A percentile compares a stretch with the other conserved stretches of the same genome.
Conservation (phyloP, 108 stramenopile species). For the Cyclostephanos tholiformis region DNA sequence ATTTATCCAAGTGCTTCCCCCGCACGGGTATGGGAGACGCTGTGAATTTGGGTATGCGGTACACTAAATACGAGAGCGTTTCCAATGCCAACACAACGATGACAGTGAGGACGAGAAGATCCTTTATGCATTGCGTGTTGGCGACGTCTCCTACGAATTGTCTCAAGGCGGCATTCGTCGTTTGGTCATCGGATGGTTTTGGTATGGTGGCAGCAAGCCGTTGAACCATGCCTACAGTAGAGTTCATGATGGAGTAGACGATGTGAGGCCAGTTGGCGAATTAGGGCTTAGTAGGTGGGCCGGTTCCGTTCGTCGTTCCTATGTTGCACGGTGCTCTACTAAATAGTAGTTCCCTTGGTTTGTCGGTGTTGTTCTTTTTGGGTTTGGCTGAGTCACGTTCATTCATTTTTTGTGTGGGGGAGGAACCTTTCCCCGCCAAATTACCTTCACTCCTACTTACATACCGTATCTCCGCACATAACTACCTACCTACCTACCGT, state of each 20-base stretch:
- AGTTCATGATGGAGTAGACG: conserved; percentile 6
- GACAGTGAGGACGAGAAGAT: conserved; percentile 32
- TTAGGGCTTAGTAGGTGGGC: too few species aligned
- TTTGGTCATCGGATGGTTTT: conserved; percentile 3
- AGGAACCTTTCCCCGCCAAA: too few species aligned
- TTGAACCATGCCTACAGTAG: conserved; percentile 7
- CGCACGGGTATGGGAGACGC: conserved; percentile 71
- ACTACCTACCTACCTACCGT: too few species aligned
- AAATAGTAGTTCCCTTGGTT: too few species aligned
- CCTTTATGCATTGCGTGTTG: conserved; percentile 21
- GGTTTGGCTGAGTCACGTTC: too few species aligned
- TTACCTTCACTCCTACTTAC: too few species aligned
- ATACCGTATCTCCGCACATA: too few species aligned
- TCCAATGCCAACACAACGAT: conserved; percentile 31
- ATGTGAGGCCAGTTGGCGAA: too few species aligned
- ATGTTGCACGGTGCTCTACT: too few species aligned
- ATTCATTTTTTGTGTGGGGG: too few species aligned
- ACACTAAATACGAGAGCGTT: conserved; percentile 26
- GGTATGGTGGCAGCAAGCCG: conserved; percentile 40
- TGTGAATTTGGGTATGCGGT: conserved; percentile 23
- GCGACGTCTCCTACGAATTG: conserved; percentile 13
- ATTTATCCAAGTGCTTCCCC: conserved; percentile 85
- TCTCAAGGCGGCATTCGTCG: background rate
- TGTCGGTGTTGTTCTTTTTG: too few species aligned
- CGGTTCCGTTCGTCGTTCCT: too few species aligned